Conservation (phyloP, 164 flowering plant species). For the Annona cherimola region DNA sequence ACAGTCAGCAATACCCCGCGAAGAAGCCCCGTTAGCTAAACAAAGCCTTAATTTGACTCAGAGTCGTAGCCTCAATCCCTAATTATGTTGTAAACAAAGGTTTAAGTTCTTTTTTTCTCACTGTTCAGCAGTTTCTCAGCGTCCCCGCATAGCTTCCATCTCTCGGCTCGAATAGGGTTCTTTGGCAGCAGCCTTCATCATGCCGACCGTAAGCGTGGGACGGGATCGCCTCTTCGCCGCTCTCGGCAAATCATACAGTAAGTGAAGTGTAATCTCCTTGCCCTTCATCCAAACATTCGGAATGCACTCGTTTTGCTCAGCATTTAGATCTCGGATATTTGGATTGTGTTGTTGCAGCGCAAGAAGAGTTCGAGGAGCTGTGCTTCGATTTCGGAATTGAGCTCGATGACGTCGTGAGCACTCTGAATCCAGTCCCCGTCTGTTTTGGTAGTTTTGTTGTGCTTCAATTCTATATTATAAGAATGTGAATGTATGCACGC, state of each 20-base stretch:
- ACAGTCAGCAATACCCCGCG: no score
- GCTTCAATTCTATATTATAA: neutral
- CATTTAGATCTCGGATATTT: neutral
- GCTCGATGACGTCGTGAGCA: slow-evolving; percentile 88
- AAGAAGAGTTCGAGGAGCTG: slow-evolving; percentile 82
- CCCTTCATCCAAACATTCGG: neutral
- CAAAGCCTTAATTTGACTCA: no score
- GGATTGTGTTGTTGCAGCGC: slow-evolving; percentile 34
- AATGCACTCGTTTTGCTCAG: neutral
- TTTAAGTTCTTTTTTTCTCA: no score
- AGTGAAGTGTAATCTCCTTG: neutral
- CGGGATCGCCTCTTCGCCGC: slow-evolving; percentile 76
- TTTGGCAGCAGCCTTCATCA: slow-evolving; percentile 11
- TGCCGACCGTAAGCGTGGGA: slow-evolving; percentile 91
- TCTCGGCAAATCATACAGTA: slow-evolving; percentile 72
- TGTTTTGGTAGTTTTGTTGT: neutral
- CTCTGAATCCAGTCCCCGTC: neutral
- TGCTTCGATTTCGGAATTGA: slow-evolving; percentile 87
- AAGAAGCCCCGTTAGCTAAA: no score
- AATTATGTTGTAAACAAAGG: no score
- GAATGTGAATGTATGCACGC: neutral
- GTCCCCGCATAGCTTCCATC: no score
- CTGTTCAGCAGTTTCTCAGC: no score
- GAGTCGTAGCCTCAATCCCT: no score
- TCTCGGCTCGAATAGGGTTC: no score